Base-by-base conservation (phyloP, 2,329 filamentous ascomycete species). In the Aspergillus pseudotamarii region DNA sequence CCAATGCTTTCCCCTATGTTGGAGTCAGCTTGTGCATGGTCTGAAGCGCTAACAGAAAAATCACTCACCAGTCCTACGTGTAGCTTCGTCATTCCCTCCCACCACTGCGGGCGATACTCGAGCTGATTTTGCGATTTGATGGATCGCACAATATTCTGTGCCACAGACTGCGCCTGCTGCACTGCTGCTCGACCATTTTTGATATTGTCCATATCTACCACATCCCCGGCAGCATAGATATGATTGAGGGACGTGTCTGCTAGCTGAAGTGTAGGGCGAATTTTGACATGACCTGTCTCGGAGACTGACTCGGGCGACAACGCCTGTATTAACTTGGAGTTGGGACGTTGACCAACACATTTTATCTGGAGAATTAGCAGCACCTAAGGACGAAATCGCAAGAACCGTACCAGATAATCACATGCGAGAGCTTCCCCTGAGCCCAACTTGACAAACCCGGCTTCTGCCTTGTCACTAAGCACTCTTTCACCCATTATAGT, bases 201-300 rank as follows among this genome's bases (percentile, higher is more conserved):
- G 41, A 78, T 74, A 0, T 78, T 78, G 0, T 81, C 79, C 1
- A 82, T 82, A 30, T 85, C 84, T 4, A 86, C 83, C 5, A 91
- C 85, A 65, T 91, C 88, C 21, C 89, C 89, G n/a, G 86, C 83
- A 1, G 84, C 85, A 68, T 88, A 91, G 2, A 90, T 79, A 64
- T 87, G 82, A 1, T 81, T 78, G 10, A 83, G 77, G 0, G 65
- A 62, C 2, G 79, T 74, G 66, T 86, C 83, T 9, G 75, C 70
- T 16, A 91, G 77, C 64, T 90, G 88, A 36, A 91, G 78, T 0
- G 84, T 88, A 0, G 83, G 79, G 56, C 82, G 81, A 28, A 90
- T 84, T 1, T 78, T 77, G 67, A 89, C 83, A 62, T 84, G 81
- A 1, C 83, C 84, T 0, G 80, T 81, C 3, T 74, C 66, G 0